Conservation (phyloP, 805 yeast species). For the Teunomyces panamensis region DNA sequence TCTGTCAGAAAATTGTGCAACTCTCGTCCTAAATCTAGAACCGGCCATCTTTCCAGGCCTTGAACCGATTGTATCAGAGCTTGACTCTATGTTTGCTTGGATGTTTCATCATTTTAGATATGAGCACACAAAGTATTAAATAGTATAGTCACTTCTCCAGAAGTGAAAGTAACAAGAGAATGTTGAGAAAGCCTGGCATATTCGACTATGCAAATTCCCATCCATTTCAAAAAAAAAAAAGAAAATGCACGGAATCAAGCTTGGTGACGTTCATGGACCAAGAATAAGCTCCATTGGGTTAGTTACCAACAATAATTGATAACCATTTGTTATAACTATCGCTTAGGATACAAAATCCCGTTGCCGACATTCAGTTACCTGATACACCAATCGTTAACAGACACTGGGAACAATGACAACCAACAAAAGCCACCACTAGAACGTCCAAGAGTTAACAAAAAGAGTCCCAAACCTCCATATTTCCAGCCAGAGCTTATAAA, state of each 20-base stretch:
- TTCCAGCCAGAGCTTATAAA: conserved; percentile 16
- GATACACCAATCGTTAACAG: conserved; percentile 20
- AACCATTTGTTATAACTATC: conserved; percentile 72
- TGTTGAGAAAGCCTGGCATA: conserved; percentile 50
- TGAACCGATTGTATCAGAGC: conserved; percentile 56
- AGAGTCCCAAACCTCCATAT: neutral
- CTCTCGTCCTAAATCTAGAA: conserved; percentile 58
- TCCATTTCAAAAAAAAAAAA: neutral
- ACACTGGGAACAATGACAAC: conserved; percentile 11
- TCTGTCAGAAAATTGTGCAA: conserved; percentile 41
- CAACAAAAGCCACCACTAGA: neutral
- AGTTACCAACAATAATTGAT: conserved; percentile 15
- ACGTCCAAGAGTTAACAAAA: neutral
- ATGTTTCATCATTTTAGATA: conserved; percentile 61
- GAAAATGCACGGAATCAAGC: conserved; percentile 2
- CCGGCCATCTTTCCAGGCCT: conserved; percentile 49
- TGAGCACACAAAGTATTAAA: conserved; percentile 15
- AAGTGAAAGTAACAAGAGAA: conserved; percentile 9
- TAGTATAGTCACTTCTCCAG: conserved; percentile 21
- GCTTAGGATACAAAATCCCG: conserved; percentile 58
- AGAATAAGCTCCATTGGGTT: conserved; percentile 91
- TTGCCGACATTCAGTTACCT: conserved; percentile 49
- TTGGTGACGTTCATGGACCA: conserved; percentile 56
- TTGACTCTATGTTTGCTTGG: conserved; percentile 85
- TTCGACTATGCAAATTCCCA: conserved; percentile 55